Conservation (phyloP, 306 rosid species). For the Cicer judaicum region DNA sequence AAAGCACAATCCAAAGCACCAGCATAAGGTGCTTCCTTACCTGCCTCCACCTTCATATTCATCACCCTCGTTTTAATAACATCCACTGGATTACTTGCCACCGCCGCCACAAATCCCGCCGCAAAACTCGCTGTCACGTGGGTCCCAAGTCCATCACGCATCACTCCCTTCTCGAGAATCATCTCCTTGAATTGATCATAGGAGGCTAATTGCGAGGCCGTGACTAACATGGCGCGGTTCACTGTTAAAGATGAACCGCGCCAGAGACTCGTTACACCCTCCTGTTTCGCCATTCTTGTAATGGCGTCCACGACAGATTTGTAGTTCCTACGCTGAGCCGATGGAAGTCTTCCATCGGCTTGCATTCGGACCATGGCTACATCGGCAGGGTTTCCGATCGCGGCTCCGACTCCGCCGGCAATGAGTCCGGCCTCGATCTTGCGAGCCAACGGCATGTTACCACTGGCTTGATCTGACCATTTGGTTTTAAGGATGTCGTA, state of each 20-base stretch:
- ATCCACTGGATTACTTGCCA: constrained; percentile 75
- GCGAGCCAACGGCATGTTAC: constrained; percentile 51
- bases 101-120: constrained; percentile 84
- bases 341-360: constrained; percentile 77
- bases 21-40: constrained; percentile 62
- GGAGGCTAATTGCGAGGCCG: constrained; percentile 78
- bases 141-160: constrained; percentile 79
- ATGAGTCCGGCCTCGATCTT: constrained; percentile 70
- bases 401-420: constrained; percentile 70
- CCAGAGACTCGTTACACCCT: constrained; percentile 74
- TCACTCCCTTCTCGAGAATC: constrained; percentile 57
- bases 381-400: constrained; percentile 77
- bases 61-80: constrained; percentile 80
- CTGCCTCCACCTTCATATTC: constrained; percentile 82
- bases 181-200: constrained; percentile 76
- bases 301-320: constrained; percentile 74
- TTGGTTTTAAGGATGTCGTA: constrained; percentile 69
- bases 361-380: constrained; percentile 89
- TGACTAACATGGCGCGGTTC: constrained; percentile 86
- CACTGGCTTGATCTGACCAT: constrained; percentile 62
- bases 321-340: constrained; percentile 69
- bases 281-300: constrained; percentile 57
- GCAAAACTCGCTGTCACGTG: constrained; percentile 81
- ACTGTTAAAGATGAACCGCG: constrained; percentile 76
- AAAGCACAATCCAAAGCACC: constrained; percentile 76